Evolutionary conservation across 75 land plant species (phyloP).

Genomic region (Chamaecyparis obtusa): DNA sequence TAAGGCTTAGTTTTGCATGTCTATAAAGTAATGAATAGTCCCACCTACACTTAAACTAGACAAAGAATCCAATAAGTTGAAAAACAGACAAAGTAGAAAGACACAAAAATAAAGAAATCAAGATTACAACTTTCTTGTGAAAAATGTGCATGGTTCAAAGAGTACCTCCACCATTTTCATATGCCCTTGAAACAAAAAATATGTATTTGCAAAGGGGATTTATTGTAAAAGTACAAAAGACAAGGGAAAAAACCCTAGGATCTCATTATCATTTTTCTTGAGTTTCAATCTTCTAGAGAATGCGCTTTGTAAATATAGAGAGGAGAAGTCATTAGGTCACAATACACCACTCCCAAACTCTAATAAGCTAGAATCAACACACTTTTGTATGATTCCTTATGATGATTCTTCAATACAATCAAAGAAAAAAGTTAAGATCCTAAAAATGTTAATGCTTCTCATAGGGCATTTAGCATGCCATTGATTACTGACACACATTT

Average conservation of each 20-base stretch:
- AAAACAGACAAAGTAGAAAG: neutral
- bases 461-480: neutral
- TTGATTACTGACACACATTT: neutral
- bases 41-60: constrained; percentile 34
- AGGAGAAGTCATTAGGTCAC: constrained; percentile 65
- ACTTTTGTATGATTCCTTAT: constrained; percentile 10
- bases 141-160: constrained; percentile 1
- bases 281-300: constrained; percentile 44
- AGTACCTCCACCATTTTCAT: constrained; percentile 86
- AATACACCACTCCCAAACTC: constrained; percentile 82
- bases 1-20: constrained; percentile 38
- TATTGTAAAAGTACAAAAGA: constrained; percentile 68
- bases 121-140: neutral
- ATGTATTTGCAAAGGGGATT: constrained; percentile 60
- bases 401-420: neutral
- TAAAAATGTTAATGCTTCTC: neutral
- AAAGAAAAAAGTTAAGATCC: neutral
- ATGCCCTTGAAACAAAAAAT: constrained; percentile 58
- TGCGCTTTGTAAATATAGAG: constrained; percentile 62
- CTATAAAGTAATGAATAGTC: constrained; percentile 58
- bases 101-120: neutral
- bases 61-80: neutral
- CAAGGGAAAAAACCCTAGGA: constrained; percentile 61
- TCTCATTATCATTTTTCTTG: constrained; percentile 43
- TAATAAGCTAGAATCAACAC: constrained; percentile 52